These are phyloP conservation scores for Lavandula angustifolia DNA, from an alignment of 257 asterid genomes.

Conservation along the genomic window DNA sequence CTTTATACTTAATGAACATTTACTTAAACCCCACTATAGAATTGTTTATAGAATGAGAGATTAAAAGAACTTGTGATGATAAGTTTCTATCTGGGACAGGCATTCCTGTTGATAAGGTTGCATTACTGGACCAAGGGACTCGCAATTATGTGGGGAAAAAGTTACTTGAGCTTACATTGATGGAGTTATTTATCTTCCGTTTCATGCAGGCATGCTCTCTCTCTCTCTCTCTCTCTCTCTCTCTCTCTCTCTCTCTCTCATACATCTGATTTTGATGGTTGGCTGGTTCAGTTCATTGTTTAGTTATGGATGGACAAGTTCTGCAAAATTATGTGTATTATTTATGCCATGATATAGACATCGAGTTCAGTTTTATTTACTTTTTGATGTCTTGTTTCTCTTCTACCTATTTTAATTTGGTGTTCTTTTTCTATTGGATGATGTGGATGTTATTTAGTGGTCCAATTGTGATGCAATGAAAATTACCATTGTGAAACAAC, in stretches of 20 bases:
- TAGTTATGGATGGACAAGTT: too few relatives aligned
- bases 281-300: not conserved
- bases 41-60: conserved; percentile 10
- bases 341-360: too few relatives aligned
- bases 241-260: not conserved
- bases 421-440: too few relatives aligned
- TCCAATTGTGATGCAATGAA: too few relatives aligned
- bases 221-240: conserved; percentile 16
- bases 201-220: conserved; percentile 87
- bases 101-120: conserved; percentile 86
- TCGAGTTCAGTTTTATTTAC: too few relatives aligned
- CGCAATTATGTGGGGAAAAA: conserved; percentile 82
- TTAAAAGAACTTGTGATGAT: conserved; percentile 14
- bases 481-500: too few relatives aligned
- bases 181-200: conserved; percentile 73
- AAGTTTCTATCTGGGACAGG: conserved; percentile 43
- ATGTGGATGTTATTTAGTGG: too few relatives aligned
- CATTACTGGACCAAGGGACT: conserved; percentile 69
- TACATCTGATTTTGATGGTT: not conserved
- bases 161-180: conserved; percentile 85
- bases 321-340: too few relatives aligned
- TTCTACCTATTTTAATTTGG: too few relatives aligned
- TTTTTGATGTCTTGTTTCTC: too few relatives aligned
- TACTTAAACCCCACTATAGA: not conserved
- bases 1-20: conserved; percentile 5